A percentile compares a stretch with the other conserved stretches of the same genome.
Conservation (phyloP, 1,284 basidiomycete genomes). For the Leccinum solheimii region DNA sequence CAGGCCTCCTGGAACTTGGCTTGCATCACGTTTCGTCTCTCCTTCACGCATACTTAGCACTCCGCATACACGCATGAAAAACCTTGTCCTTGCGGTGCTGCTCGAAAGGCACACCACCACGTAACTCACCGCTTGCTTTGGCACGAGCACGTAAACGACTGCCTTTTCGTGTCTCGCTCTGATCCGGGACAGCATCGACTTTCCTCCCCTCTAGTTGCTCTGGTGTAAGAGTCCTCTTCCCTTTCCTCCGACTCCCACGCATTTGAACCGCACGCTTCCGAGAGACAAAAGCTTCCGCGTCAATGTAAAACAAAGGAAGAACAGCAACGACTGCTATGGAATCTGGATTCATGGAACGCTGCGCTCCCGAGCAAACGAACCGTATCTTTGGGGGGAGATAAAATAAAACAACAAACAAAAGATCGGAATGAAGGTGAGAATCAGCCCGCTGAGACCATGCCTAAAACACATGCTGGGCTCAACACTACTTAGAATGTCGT, state of each 20-base stretch:
- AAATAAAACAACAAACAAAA: background rate
- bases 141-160: background rate
- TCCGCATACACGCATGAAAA: slow-evolving; percentile 9
- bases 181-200: slow-evolving; percentile 12
- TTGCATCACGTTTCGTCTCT: slow-evolving; percentile 1
- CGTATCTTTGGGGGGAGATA: background rate
- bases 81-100: slow-evolving; percentile 36
- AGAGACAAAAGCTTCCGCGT: slow-evolving; percentile 5
- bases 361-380: background rate
- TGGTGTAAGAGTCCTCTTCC: background rate
- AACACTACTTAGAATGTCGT: slow-evolving; percentile 9
- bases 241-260: slow-evolving; percentile 24
- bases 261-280: slow-evolving; percentile 24
- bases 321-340: background rate
- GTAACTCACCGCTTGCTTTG: slow-evolving; percentile 16
- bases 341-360: background rate
- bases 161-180: slow-evolving; percentile 6
- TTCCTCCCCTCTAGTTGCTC: background rate
- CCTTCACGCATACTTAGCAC: background rate
- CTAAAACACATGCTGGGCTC: slow-evolving; percentile 28
- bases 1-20: background rate
- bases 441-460: slow-evolving; percentile 24
- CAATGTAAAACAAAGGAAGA: slow-evolving; percentile 1
- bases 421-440: slow-evolving; percentile 26
- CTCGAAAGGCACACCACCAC: slow-evolving; percentile 19